phyloP scores from a whole-genome alignment of 164 flowering plant genomes.

The Chimonanthus praecox region DNA sequence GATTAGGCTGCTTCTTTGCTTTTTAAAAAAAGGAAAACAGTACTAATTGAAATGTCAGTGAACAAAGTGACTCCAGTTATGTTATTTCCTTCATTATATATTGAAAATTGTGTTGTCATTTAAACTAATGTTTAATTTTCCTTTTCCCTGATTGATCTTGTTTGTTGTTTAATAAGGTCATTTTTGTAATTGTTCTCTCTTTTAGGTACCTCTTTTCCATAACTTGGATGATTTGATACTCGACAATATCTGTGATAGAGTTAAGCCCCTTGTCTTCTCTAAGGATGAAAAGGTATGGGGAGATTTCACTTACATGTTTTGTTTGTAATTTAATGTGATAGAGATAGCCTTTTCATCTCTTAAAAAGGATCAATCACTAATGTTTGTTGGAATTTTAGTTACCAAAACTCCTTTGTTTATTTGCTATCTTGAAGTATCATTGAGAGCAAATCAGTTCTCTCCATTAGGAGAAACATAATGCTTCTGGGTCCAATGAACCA shows the following conservation, averaged over 20 bases:
- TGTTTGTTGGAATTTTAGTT: neutral
- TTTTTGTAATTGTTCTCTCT: neutral
- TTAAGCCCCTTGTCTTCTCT: slow-evolving; percentile 67
- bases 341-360: neutral
- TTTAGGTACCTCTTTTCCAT: slow-evolving; percentile 80
- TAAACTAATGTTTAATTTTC: no score
- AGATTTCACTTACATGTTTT: neutral
- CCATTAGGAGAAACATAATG: neutral
- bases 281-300: slow-evolving; percentile 79
- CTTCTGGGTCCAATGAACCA: neutral
- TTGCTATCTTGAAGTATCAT: neutral
- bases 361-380: neutral
- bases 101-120: neutral
- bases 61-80: neutral
- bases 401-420: neutral
- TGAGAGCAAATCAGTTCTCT: neutral
- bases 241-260: slow-evolving; percentile 89
- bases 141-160: neutral
- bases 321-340: neutral
- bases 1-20: neutral
- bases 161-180: neutral
- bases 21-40: neutral
- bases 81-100: no score
- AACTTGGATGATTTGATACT: slow-evolving; percentile 85
- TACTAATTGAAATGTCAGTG: neutral